These are phyloP conservation scores for Zymoseptoria ardabiliae DNA, from an alignment of 2,329 filamentous ascomycete genomes.

Conservation along the genomic window DNA sequence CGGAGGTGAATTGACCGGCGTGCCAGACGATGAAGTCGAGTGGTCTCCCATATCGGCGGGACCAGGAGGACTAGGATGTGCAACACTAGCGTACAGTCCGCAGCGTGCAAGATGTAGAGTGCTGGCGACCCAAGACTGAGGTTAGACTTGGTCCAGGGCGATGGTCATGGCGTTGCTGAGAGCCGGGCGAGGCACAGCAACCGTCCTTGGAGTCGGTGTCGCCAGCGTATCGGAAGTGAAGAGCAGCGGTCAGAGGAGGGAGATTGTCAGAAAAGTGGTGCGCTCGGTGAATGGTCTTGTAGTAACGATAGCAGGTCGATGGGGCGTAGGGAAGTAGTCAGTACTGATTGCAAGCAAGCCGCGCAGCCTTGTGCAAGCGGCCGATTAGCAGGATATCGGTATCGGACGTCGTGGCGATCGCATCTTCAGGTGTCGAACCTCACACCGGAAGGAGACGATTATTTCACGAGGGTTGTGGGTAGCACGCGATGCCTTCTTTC, in stretches of 20 bases:
- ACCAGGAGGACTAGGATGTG: neutral
- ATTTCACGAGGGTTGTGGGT: neutral
- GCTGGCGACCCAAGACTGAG: neutral
- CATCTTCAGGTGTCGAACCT: neutral
- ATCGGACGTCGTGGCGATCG: neutral
- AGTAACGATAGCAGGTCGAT: neutral
- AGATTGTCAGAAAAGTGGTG: neutral
- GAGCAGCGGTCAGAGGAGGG: neutral
- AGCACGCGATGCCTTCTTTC: neutral
- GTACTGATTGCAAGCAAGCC: neutral
- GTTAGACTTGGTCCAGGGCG: neutral
- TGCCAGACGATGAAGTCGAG: slow-evolving; percentile 4
- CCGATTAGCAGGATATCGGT: neutral
- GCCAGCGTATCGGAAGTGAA: neutral
- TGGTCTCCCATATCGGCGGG: slow-evolving; percentile 9
- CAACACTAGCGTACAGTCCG: neutral
- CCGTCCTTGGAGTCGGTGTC: neutral
- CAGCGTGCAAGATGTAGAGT: neutral
- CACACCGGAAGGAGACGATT: neutral
- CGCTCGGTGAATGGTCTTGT: neutral
- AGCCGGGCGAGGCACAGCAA: neutral
- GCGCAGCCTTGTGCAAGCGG: neutral
- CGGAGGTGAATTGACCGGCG: neutral
- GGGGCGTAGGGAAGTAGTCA: neutral
- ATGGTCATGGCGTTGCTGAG: neutral